Percentiles rank a stretch among this genome's conserved stretches.
Conservation (phyloP, 208 protist genomes). For the Trypanosoma grayi region DNA sequence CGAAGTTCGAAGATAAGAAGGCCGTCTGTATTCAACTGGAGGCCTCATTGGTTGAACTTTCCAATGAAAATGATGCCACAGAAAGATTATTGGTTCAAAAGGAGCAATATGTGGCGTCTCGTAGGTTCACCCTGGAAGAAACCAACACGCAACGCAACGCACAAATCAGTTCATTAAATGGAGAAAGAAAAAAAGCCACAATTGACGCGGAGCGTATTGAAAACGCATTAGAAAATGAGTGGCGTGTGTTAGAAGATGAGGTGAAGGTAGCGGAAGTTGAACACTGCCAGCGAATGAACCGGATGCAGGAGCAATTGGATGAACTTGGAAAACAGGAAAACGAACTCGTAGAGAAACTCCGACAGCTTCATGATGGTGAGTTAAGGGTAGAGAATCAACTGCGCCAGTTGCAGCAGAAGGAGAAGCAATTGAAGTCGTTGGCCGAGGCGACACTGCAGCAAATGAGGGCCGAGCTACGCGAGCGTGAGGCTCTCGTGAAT, state of each 20-base stretch:
- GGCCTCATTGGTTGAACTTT: slow-evolving; percentile 37
- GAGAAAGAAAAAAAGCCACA: slow-evolving; percentile 14
- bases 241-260: slow-evolving; percentile 27
- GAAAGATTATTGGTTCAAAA: slow-evolving; percentile 24
- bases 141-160: slow-evolving; percentile 4
- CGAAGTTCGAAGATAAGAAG: slow-evolving; percentile 23
- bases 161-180: not conserved
- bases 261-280: slow-evolving; percentile 11
- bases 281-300: slow-evolving; percentile 23
- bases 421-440: slow-evolving; percentile 20
- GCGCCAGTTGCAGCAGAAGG: slow-evolving; percentile 27
- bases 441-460: slow-evolving; percentile 27
- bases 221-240: slow-evolving; percentile 29
- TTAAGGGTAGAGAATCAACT: slow-evolving; percentile 18
- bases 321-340: slow-evolving; percentile 18
- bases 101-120: slow-evolving; percentile 26
- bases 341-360: slow-evolving; percentile 19
- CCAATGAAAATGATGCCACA: slow-evolving; percentile 34
- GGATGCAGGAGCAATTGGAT: slow-evolving; percentile 25
- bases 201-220: slow-evolving; percentile 22
- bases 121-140: slow-evolving; percentile 19
- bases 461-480: slow-evolving; percentile 27
- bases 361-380: slow-evolving; percentile 30
- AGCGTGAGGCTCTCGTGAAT: slow-evolving; percentile 19
- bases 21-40: slow-evolving; percentile 33